Percentiles rank a stretch among this genome's conserved stretches.
phyloP scores from a whole-genome alignment of 2,329 filamentous ascomycete species.

The Atkinsonella hypoxylon region DNA sequence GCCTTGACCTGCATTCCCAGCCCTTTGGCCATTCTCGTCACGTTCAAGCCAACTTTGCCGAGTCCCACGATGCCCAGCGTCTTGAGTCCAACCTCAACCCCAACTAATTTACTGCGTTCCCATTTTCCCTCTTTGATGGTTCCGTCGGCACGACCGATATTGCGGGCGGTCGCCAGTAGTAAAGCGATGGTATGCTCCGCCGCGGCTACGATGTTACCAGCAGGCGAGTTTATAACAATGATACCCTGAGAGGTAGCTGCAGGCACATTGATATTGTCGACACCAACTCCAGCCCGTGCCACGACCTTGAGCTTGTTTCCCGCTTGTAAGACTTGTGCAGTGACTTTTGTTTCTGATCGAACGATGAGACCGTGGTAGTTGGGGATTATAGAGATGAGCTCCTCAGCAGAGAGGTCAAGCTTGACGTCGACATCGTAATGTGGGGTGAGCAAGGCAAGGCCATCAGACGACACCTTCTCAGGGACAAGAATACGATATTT shows the following conservation, averaged over 20 bases:
- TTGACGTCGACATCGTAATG: conserved; percentile 60
- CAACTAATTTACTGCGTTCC: conserved; percentile 64
- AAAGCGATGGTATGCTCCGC: conserved; percentile 69
- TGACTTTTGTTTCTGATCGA: conserved; percentile 73
- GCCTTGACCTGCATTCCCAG: conserved; percentile 66
- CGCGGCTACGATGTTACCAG: conserved; percentile 69
- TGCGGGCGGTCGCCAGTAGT: conserved; percentile 61
- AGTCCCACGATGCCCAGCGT: conserved; percentile 65
- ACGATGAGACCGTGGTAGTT: conserved; percentile 68
- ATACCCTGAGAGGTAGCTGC: conserved; percentile 62
- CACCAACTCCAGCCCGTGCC: conserved; percentile 67
- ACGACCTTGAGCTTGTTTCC: conserved; percentile 64
- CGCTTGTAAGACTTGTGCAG: conserved; percentile 50
- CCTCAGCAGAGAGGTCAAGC: conserved; percentile 46
- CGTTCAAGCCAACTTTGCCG: conserved; percentile 73
- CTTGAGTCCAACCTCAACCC: conserved; percentile 68
- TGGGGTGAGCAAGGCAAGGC: conserved; percentile 53
- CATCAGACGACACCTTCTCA: conserved; percentile 71
- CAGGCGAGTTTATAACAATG: conserved; percentile 69
- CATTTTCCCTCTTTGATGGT: conserved; percentile 60
- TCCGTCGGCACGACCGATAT: conserved; percentile 58
- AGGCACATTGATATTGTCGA: conserved; percentile 70
- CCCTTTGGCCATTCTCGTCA: conserved; percentile 67
- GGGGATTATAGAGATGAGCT: conserved; percentile 55
- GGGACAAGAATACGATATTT: conserved; percentile 53